phyloP scores from a whole-genome alignment of 768 basidiomycete genomes.

The Termitomyces sp. region DNA sequence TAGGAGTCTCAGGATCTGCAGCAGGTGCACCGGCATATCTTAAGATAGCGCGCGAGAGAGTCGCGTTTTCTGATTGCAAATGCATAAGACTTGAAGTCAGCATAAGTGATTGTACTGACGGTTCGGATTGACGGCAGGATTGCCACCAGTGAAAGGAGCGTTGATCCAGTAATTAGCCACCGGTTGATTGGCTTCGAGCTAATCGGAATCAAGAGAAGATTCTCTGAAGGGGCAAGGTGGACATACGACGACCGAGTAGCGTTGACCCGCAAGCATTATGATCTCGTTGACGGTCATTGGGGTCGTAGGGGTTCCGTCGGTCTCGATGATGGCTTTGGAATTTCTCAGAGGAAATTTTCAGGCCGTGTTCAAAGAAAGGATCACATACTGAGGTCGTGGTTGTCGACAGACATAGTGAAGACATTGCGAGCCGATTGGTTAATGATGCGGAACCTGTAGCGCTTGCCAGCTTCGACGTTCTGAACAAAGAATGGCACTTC shows the following conservation, averaged over 20 bases:
- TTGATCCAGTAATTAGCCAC: constrained; percentile 38
- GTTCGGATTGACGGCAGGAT: constrained; percentile 16
- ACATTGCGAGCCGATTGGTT: constrained; percentile 40
- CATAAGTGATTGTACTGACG: constrained; percentile 7
- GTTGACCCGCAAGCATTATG: constrained; percentile 36
- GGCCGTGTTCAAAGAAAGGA: background rate
- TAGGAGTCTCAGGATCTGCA: constrained; percentile 21
- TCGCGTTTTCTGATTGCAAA: constrained; percentile 20
- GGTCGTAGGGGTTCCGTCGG: constrained; percentile 24
- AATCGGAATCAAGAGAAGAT: constrained; percentile 3
- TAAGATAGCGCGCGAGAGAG: constrained; percentile 27
- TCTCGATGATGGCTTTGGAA: constrained; percentile 24
- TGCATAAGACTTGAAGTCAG: background rate
- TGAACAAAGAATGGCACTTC: constrained; percentile 29
- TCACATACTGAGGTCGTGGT: constrained; percentile 19
- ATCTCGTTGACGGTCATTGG: constrained; percentile 26
- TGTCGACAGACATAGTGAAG: constrained; percentile 34
- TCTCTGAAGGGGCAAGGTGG: constrained; percentile 8
- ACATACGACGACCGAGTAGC: constrained; percentile 31
- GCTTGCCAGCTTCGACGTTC: constrained; percentile 21
- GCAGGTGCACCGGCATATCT: constrained; percentile 26
- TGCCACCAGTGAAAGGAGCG: constrained; percentile 20
- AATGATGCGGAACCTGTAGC: constrained; percentile 52
- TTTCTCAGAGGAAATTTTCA: background rate
- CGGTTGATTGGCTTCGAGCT: constrained; percentile 29